Evolutionary conservation across 257 asterid genomes (phyloP).

Genomic region (Cinchona pubescens): DNA sequence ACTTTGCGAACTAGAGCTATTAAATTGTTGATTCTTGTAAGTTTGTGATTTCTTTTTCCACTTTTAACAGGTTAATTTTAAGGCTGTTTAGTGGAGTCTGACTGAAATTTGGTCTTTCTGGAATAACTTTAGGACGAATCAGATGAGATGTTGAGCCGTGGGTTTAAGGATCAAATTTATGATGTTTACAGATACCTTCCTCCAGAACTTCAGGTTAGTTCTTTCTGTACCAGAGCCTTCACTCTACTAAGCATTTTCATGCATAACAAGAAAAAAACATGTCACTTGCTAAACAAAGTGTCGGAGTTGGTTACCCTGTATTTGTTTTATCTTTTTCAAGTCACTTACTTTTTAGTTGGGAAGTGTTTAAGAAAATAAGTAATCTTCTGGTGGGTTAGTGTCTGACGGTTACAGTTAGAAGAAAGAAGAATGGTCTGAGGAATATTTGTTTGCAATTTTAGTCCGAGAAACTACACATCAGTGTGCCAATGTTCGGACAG

Average conservation of each 20-base stretch:
- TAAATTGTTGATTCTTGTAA: constrained; percentile 71
- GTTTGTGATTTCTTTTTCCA: constrained; percentile 20
- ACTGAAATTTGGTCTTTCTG: constrained; percentile 7
- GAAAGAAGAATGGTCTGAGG: not conserved
- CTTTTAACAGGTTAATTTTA: not conserved
- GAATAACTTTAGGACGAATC: constrained; percentile 71
- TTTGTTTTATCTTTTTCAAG: not conserved
- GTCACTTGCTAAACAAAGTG: not conserved
- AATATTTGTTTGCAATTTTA: not conserved
- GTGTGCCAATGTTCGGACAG: no score
- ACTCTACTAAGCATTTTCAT: not conserved
- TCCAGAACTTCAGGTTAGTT: constrained; percentile 85
- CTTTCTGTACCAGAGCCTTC: not conserved
- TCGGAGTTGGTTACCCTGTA: not conserved
- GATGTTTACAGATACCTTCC: constrained; percentile 99
- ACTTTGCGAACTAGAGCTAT: constrained; percentile 83
- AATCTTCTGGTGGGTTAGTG: not conserved
- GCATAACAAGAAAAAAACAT: not conserved
- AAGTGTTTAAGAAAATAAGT: not conserved
- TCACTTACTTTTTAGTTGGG: not conserved
- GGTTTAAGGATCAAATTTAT: constrained; percentile 96
- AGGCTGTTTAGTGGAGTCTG: not conserved
- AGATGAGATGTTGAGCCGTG: constrained; percentile 98
- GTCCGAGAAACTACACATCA: not conserved
- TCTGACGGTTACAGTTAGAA: not conserved